These are phyloP conservation scores for Solanum sitiens DNA, from an alignment of 257 asterid genomes.

Conservation along the genomic window DNA sequence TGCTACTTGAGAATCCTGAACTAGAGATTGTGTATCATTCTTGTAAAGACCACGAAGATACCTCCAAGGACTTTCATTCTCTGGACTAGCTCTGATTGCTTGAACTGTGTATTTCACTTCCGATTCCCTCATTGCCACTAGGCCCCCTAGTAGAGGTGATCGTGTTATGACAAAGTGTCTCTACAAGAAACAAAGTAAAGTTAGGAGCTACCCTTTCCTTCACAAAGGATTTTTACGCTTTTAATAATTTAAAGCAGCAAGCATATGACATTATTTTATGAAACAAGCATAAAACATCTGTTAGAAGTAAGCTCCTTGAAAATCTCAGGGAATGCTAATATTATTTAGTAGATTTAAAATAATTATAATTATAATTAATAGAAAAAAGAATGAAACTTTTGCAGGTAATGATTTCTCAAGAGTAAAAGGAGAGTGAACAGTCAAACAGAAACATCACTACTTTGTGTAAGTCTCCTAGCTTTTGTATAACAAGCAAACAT, in stretches of 20 bases:
- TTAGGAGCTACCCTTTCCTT: not conserved
- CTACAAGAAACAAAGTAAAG: slow-evolving; percentile 23
- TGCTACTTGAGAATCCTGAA: slow-evolving; percentile 51
- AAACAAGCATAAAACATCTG: not conserved
- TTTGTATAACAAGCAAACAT: not conserved
- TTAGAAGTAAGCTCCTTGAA: not conserved
- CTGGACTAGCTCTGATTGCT: slow-evolving; percentile 64
- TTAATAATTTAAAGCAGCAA: not conserved
- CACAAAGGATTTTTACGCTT: not conserved
- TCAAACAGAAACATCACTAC: not conserved
- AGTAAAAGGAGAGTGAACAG: not conserved
- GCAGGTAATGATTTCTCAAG: not conserved
- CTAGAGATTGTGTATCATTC: slow-evolving; percentile 32
- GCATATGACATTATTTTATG: not conserved
- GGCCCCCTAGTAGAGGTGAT: slow-evolving; percentile 79
- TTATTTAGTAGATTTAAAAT: not conserved
- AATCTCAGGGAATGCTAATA: not conserved
- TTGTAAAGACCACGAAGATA: slow-evolving; percentile 81
- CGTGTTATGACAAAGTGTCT: slow-evolving; percentile 67
- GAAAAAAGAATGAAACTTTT: not conserved
- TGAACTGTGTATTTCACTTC: slow-evolving; percentile 67
- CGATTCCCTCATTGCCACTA: slow-evolving; percentile 55
- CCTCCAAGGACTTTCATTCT: slow-evolving; percentile 92
- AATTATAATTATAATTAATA: not conserved
- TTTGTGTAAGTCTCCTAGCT: not conserved